A percentile compares a stretch with the other conserved stretches of the same genome.
Evolutionary conservation across 495 filamentous ascomycete species (phyloP).

Genomic region (Usnea hakonensis): DNA sequence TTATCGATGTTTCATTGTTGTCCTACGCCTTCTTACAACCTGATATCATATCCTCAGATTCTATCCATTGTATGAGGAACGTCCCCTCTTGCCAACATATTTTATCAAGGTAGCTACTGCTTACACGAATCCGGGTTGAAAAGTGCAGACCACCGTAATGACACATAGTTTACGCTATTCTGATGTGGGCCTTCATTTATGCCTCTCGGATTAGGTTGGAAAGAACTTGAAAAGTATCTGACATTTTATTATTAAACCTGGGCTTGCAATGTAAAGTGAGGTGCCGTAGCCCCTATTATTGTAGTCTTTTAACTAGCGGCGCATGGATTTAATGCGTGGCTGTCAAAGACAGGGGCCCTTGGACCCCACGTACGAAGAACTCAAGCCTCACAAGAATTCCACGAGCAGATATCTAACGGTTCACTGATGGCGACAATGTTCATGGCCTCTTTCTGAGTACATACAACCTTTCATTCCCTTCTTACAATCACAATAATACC

Average conservation of each 20-base stretch:
- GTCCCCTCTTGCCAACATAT: too few relatives aligned
- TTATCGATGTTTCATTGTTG: too few relatives aligned
- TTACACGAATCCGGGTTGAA: too few relatives aligned
- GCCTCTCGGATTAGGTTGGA: not conserved
- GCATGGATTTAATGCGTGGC: not conserved
- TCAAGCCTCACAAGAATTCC: not conserved
- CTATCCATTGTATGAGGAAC: too few relatives aligned
- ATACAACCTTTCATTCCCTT: not conserved
- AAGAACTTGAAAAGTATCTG: not conserved
- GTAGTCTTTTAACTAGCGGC: not conserved
- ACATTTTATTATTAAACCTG: not conserved
- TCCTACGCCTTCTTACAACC: too few relatives aligned
- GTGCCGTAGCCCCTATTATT: slow-evolving; percentile 1
- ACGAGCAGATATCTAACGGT: not conserved
- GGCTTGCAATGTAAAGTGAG: too few relatives aligned
- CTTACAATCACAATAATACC: not conserved
- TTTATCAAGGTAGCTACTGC: too few relatives aligned
- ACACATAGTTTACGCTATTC: not conserved
- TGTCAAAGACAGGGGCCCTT: slow-evolving; percentile 8
- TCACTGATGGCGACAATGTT: not conserved
- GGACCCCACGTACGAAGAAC: slow-evolving; percentile 3
- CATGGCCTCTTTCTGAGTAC: not conserved
- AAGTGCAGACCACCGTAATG: not conserved
- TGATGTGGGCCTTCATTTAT: not conserved
- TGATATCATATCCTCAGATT: not conserved